Base-by-base conservation (phyloP, 2,329 filamentous ascomycete genomes). In the Sporothrix brunneoviolacea region DNA sequence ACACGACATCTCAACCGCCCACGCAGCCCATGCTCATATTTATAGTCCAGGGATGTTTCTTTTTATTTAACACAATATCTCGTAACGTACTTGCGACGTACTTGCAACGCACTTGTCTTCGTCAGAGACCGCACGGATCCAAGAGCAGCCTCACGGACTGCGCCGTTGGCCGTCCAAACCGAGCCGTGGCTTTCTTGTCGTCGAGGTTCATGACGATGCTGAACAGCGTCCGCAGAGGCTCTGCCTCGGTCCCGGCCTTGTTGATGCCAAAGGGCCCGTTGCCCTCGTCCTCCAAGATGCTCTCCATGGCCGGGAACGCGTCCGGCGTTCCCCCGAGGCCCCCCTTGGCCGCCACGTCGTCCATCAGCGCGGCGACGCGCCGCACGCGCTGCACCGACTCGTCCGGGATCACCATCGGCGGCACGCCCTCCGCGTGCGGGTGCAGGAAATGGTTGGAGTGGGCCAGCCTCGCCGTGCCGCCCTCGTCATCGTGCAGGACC, bases 131-230 rank as follows among this genome's bases (percentile, higher is more conserved):
- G 21, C 40, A 32, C 19, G 27, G 27, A n/a, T 30, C n/a, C 16
- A 43, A 21, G n/a, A 43, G 19, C 16, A 43, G 8, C 16, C 40
- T 24, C 13, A 9, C 42, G 16, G 42, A 44, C 8, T 24, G 18
- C 32, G 42, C 42, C 4, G 28, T 22, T 3, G 42, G 42, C 32
- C 42, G 28, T 13, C 42, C 42, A 12, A 44, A 44, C n/a, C 42
- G 30, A 12, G 30, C 42, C 18, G 12, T 24, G 42, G 42, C 42
- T 8, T 35, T 7, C 30, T 35, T 33, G 4, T 35, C 18, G 33
- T 44, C 19, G 18, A 51, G 41, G 60, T 6, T 70, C 68, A 57
- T 73, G 69, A 52, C 65, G 63, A 50, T 65, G 54, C 62, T 77
- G 72, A 51, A 45, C 22, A 51, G 28, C 15, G 48, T 51, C 18